These are phyloP conservation scores for Metschnikowia sp. DNA, from an alignment of 805 yeast species.

Conservation along the genomic window DNA sequence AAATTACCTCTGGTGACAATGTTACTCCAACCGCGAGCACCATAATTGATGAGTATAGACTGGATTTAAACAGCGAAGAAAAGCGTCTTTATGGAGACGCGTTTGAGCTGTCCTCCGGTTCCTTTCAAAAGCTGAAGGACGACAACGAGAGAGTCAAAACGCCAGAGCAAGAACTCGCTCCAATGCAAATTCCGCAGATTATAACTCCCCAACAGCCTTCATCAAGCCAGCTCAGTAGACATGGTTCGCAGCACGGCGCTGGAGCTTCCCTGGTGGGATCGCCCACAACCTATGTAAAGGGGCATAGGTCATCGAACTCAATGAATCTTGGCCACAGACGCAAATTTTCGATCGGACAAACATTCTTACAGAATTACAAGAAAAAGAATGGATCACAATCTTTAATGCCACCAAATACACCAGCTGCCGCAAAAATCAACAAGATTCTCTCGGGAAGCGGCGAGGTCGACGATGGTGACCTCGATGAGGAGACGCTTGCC, in stretches of 20 bases:
- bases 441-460: conserved; percentile 28
- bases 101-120: conserved; percentile 32
- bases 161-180: conserved; percentile 20
- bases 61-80: conserved; percentile 27
- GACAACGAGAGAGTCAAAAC: conserved; percentile 21
- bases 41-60: conserved; percentile 19
- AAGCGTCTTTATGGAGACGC: conserved; percentile 39
- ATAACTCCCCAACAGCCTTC: conserved; percentile 15
- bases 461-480: conserved; percentile 27
- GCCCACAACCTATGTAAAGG: conserved; percentile 15
- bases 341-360: conserved; percentile 61
- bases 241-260: conserved; percentile 35
- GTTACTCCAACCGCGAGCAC: conserved; percentile 17
- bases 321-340: conserved; percentile 48
- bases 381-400: conserved; percentile 45
- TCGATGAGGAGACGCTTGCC: conserved; percentile 27
- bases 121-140: conserved; percentile 22
- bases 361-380: conserved; percentile 46
- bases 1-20: conserved; percentile 7
- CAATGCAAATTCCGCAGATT: conserved; percentile 12
- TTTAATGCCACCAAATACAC: conserved; percentile 53
- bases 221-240: conserved; percentile 30
- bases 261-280: conserved; percentile 13
- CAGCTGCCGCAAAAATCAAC: conserved; percentile 43
- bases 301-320: conserved; percentile 39